Evolutionary conservation across 164 flowering plant species (phyloP).

Genomic region (Buxus sempervirens): DNA sequence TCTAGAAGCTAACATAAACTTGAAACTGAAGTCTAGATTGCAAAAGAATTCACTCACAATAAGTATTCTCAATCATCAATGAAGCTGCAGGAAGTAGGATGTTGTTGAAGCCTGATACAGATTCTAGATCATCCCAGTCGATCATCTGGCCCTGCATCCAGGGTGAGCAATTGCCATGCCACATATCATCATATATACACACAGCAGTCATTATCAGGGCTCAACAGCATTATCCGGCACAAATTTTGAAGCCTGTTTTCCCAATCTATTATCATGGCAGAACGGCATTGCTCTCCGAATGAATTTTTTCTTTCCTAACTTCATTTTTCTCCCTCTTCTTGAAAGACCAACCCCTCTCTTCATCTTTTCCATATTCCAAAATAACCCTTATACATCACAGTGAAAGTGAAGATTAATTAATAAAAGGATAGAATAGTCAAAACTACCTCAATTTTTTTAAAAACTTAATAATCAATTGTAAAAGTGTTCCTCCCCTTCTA

Average conservation of each 20-base stretch:
- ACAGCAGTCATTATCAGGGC: no score
- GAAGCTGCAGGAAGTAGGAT: background rate
- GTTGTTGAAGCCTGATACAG: background rate
- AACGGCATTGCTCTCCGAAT: conserved; percentile 22
- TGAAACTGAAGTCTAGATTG: no score
- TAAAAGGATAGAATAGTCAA: no score
- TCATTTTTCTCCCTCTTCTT: conserved; percentile 23
- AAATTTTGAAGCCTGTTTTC: background rate
- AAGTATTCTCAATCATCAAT: background rate
- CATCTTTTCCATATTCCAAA: conserved; percentile 66
- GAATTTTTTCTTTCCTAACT: conserved; percentile 28
- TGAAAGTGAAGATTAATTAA: no score
- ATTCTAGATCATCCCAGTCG: background rate
- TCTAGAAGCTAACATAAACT: no score
- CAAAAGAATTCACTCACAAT: background rate
- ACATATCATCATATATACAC: no score
- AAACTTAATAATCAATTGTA: no score
- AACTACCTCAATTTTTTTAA: no score
- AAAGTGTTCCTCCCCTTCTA: no score
- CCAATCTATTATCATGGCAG: conserved; percentile 3
- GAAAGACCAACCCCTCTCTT: conserved; percentile 29
- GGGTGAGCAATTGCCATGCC: background rate
- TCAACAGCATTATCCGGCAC: no score
- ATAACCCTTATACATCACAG: no score
- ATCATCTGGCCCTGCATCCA: background rate